These are phyloP conservation scores for Desmodesmus armatus DNA, from an alignment of 139 green algal genomes.

Conservation along the genomic window DNA sequence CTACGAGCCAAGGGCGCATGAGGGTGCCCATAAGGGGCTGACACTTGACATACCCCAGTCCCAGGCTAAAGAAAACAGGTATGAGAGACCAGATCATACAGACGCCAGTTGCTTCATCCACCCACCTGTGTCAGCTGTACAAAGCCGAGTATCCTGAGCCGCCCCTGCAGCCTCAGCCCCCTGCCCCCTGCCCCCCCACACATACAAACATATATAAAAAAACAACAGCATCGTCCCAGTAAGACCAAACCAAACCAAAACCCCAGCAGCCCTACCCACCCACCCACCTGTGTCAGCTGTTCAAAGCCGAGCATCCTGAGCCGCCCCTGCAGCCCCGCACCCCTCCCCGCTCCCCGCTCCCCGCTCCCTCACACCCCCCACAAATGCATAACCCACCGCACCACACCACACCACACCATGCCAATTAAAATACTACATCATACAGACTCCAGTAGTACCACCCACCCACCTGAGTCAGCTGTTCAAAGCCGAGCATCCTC, in stretches of 20 bases:
- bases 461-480: slow-evolving; percentile 23
- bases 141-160: neutral
- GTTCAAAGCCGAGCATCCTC: slow-evolving; percentile 30
- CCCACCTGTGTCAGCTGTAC: neutral
- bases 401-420: neutral
- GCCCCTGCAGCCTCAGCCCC: neutral
- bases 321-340: neutral
- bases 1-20: neutral
- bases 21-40: neutral
- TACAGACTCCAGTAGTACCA: neutral
- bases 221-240: neutral
- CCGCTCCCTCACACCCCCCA: neutral
- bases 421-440: neutral
- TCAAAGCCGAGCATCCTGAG: neutral
- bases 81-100: too few species aligned
- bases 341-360: neutral
- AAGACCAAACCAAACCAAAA: neutral
- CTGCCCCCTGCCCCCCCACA: too few species aligned
- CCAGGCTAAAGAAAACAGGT: neutral
- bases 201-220: neutral
- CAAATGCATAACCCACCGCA: neutral
- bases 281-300: neutral
- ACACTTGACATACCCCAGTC: neutral
- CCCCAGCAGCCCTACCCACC: too few species aligned
- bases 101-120: too few species aligned